Percentiles rank a stretch among this genome's conserved stretches.
These are phyloP conservation scores for Talaromyces wortmannii DNA, from an alignment of 495 filamentous ascomycete genomes.

Conservation along the genomic window DNA sequence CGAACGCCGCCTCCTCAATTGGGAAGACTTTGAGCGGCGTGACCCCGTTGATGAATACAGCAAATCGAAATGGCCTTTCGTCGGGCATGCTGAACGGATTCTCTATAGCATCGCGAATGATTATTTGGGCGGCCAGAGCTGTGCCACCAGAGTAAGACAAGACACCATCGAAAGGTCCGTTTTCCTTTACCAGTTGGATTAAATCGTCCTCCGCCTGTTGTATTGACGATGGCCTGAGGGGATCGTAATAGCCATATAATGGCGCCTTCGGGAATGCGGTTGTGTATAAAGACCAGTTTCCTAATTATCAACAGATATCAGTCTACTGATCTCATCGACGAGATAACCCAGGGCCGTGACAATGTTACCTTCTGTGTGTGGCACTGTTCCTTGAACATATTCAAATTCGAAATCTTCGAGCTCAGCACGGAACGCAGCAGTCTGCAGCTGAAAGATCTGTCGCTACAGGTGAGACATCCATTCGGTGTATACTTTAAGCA, in stretches of 20 bases:
- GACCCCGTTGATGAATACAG: slow-evolving; percentile 8
- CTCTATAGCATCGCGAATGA: slow-evolving; percentile 7
- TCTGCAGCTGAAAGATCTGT: slow-evolving; percentile 7
- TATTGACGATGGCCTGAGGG: slow-evolving; percentile 1
- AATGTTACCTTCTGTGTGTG: slow-evolving; percentile 7
- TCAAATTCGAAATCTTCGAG: slow-evolving; percentile 12
- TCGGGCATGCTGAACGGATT: slow-evolving; percentile 6
- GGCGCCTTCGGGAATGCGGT: slow-evolving; percentile 3
- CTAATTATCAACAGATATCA: background rate
- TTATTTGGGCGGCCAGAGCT: slow-evolving; percentile 9
- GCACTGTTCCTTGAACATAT: slow-evolving; percentile 8
- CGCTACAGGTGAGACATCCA: background rate
- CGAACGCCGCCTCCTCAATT: background rate
- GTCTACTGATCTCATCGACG: background rate
- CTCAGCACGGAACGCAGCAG: slow-evolving; percentile 7
- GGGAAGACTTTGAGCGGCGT: slow-evolving; percentile 3
- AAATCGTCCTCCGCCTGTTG: slow-evolving; percentile 5
- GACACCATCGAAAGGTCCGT: slow-evolving; percentile 12
- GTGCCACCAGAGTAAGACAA: slow-evolving; percentile 11
- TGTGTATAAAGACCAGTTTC: slow-evolving; percentile 6
- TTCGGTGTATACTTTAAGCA: background rate
- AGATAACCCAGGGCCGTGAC: background rate
- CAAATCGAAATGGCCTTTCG: slow-evolving; percentile 9
- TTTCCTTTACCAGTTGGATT: slow-evolving; percentile 3
- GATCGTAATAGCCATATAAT: slow-evolving; percentile 9